Conservation (phyloP, 1,284 basidiomycete genomes). For the Tremellales sp. region DNA sequence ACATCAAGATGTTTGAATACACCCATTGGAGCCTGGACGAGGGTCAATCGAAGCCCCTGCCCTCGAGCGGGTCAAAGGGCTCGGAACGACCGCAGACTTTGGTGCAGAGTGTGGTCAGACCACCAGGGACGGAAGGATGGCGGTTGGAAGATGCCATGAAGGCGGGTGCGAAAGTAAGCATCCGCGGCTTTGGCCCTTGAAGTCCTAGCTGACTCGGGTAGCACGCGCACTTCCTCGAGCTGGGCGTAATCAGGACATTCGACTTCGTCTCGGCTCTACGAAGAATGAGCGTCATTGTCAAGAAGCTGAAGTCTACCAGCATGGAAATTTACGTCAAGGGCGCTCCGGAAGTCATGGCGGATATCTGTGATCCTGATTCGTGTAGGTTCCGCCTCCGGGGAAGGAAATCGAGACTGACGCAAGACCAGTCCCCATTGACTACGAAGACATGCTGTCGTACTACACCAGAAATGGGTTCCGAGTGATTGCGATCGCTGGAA, state of each 20-base stretch:
- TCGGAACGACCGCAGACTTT: slow-evolving; percentile 76
- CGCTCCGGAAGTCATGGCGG: slow-evolving; percentile 94
- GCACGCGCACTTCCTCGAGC: slow-evolving; percentile 92
- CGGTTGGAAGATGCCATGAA: slow-evolving; percentile 88
- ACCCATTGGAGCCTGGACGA: slow-evolving; percentile 96
- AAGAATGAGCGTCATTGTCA: slow-evolving; percentile 97
- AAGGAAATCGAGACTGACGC: neutral
- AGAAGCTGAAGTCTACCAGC: slow-evolving; percentile 83
- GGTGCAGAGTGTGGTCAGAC: slow-evolving; percentile 94
- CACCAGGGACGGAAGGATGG: slow-evolving; percentile 85
- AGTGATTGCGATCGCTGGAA: slow-evolving; percentile 97
- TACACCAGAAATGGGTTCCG: slow-evolving; percentile 97
- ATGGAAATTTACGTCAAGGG: slow-evolving; percentile 99
- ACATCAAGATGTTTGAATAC: slow-evolving; percentile 97
- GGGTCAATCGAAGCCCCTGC: slow-evolving; percentile 57
- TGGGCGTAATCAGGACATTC: slow-evolving; percentile 93
- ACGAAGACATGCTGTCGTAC: slow-evolving; percentile 92
- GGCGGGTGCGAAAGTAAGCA: slow-evolving; percentile 64
- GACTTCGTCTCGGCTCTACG: slow-evolving; percentile 93
- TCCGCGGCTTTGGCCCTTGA: slow-evolving; percentile 2
- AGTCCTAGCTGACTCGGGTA: slow-evolving; percentile 40
- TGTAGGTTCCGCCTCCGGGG: slow-evolving; percentile 56
- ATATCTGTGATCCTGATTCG: slow-evolving; percentile 85
- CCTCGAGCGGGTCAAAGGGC: slow-evolving; percentile 51
- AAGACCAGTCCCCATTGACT: slow-evolving; percentile 81